These are phyloP conservation scores for Trichoderma gracile DNA, from an alignment of 2,329 filamentous ascomycete species.

Conservation along the genomic window DNA sequence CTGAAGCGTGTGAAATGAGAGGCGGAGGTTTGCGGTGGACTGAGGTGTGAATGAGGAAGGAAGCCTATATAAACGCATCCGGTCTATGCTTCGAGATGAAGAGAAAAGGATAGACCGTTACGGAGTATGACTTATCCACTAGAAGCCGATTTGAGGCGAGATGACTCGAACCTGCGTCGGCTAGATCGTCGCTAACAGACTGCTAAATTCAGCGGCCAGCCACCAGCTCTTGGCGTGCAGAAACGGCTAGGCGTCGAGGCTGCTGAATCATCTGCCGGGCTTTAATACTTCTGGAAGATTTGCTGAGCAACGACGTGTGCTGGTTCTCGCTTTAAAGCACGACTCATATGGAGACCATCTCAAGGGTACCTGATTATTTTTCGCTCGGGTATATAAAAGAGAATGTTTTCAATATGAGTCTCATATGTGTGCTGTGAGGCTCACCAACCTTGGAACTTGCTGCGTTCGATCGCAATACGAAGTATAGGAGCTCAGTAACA, in stretches of 20 bases:
- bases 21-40: not conserved
- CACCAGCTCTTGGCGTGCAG: not conserved
- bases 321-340: too few relatives aligned
- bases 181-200: not conserved
- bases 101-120: not conserved
- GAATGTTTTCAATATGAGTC: too few relatives aligned
- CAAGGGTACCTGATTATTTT: too few relatives aligned
- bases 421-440: too few relatives aligned
- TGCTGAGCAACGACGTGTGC: too few relatives aligned
- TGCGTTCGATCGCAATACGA: too few relatives aligned
- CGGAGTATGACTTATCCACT: not conserved
- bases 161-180: constrained; percentile 12
- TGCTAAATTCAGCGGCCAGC: not conserved
- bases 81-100: constrained; percentile 3
- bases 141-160: not conserved
- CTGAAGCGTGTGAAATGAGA: not conserved
- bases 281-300: too few relatives aligned
- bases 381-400: too few relatives aligned
- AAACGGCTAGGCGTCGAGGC: not conserved
- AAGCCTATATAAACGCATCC: constrained; percentile 7
- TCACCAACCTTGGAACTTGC: too few relatives aligned
- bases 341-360: too few relatives aligned
- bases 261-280: not conserved
- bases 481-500: too few relatives aligned
- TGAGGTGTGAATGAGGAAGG: not conserved